Evolutionary conservation across 306 rosid species (phyloP).

Genomic region (Vicia faba): DNA sequence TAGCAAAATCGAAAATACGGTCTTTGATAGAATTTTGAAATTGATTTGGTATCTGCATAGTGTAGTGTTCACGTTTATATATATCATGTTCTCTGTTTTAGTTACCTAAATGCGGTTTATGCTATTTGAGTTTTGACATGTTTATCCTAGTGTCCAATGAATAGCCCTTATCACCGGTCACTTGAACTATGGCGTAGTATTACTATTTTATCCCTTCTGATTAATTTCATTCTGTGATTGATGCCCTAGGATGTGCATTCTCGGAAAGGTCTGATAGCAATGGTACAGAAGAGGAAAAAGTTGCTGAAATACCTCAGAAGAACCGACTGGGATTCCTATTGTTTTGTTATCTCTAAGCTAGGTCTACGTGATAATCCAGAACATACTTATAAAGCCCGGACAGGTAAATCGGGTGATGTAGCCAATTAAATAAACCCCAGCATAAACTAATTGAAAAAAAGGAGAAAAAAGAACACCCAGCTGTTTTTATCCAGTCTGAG

Average conservation of each 20-base stretch:
- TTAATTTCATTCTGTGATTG: slow-evolving; percentile 30
- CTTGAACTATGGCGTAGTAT: neutral
- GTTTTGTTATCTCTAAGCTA: slow-evolving; percentile 75
- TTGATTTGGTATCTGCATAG: neutral
- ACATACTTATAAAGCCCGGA: slow-evolving; percentile 22
- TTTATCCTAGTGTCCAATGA: neutral
- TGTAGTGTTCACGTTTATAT: neutral
- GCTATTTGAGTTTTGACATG: slow-evolving; percentile 11
- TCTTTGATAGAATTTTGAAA: slow-evolving; percentile 8
- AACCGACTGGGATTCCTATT: slow-evolving; percentile 94
- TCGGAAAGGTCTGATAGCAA: slow-evolving; percentile 75
- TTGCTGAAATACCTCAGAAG: slow-evolving; percentile 82
- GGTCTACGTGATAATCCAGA: slow-evolving; percentile 91
- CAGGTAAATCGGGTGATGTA: neutral
- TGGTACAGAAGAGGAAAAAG: slow-evolving; percentile 87
- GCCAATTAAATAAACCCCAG: neutral
- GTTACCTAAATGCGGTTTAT: slow-evolving; percentile 8
- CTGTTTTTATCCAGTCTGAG: slow-evolving; percentile 15
- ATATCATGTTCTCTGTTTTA: slow-evolving; percentile 14
- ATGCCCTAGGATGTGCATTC: slow-evolving; percentile 84
- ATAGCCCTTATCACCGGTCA: neutral
- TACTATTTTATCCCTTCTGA: slow-evolving; percentile 18
- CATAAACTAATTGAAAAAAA: slow-evolving; percentile 9
- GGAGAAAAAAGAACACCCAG: neutral
- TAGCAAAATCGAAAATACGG: neutral